A percentile compares a stretch with the other conserved stretches of the same genome.
These are phyloP conservation scores for Prosopis cineraria DNA, from an alignment of 306 rosid species.

Conservation along the genomic window DNA sequence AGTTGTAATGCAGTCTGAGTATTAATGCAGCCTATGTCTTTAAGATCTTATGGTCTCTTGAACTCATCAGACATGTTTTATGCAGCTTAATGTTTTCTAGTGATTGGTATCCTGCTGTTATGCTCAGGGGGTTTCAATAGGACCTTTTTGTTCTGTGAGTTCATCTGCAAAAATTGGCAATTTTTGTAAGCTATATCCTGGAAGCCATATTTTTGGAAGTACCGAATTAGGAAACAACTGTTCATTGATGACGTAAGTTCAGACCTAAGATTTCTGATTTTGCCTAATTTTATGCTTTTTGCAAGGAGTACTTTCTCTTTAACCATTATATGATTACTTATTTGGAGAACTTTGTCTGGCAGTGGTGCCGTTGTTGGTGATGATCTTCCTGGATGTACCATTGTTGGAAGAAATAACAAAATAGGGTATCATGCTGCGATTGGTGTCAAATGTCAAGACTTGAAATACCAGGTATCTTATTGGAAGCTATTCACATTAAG, in stretches of 20 bases:
- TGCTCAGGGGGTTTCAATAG: slow-evolving; percentile 80
- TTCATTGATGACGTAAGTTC: slow-evolving; percentile 82
- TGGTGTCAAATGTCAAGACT: slow-evolving; percentile 85
- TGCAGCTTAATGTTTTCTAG: slow-evolving; percentile 6
- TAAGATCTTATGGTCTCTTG: slow-evolving; percentile 7
- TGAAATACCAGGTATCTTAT: slow-evolving; percentile 76
- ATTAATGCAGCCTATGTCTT: not conserved
- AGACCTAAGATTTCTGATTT: slow-evolving; percentile 25
- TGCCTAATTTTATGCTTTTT: slow-evolving; percentile 7
- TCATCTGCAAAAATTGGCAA: slow-evolving; percentile 70
- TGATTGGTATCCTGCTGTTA: slow-evolving; percentile 3
- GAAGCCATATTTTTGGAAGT: slow-evolving; percentile 84
- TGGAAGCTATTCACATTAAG: not conserved
- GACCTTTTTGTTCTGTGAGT: slow-evolving; percentile 93
- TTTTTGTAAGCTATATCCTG: slow-evolving; percentile 74
- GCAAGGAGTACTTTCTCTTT: not conserved
- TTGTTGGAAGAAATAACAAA: slow-evolving; percentile 73
- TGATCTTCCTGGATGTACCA: slow-evolving; percentile 76
- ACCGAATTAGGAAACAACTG: slow-evolving; percentile 80
- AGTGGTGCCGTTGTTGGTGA: slow-evolving; percentile 98
- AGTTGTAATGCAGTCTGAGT: slow-evolving; percentile 4
- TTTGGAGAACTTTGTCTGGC: slow-evolving; percentile 47
- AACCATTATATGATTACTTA: slow-evolving; percentile 14
- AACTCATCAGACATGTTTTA: slow-evolving; percentile 11
- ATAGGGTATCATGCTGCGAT: slow-evolving; percentile 90